phyloP scores from a whole-genome alignment of 78 protist genomes.

The Dictyostelium firmibasis region DNA sequence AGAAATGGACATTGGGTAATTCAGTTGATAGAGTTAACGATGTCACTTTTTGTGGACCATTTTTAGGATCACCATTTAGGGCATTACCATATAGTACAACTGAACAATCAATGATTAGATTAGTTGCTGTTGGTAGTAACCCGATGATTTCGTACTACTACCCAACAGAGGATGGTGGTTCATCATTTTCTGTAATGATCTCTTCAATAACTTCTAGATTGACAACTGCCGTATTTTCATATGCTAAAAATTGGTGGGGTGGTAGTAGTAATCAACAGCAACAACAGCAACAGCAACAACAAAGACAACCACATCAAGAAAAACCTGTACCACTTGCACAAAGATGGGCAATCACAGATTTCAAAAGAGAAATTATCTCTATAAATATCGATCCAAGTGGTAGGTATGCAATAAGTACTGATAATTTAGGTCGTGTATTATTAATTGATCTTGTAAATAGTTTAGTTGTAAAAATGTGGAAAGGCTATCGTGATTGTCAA shows the following conservation, averaged over 20 bases:
- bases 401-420: slow-evolving; percentile 60
- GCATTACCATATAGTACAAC: slow-evolving; percentile 67
- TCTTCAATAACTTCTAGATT: slow-evolving; percentile 71
- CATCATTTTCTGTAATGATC: slow-evolving; percentile 43
- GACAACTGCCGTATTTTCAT: slow-evolving; percentile 79
- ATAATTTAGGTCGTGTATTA: slow-evolving; percentile 81
- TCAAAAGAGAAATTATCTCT: slow-evolving; percentile 29
- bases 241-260: slow-evolving; percentile 81
- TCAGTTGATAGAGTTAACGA: slow-evolving; percentile 44
- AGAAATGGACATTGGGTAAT: slow-evolving; percentile 34
- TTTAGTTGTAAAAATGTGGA: slow-evolving; percentile 76
- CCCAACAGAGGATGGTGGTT: slow-evolving; percentile 59
- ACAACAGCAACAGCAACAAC: neutral
- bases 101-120: slow-evolving; percentile 35
- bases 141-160: slow-evolving; percentile 68
- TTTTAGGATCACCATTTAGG: slow-evolving; percentile 69
- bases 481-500: slow-evolving; percentile 89
- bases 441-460: slow-evolving; percentile 66
- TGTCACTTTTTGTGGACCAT: slow-evolving; percentile 48
- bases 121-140: slow-evolving; percentile 47
- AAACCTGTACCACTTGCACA: slow-evolving; percentile 27
- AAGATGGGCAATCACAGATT: slow-evolving; percentile 59
- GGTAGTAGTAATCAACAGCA: neutral
- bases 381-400: slow-evolving; percentile 77
- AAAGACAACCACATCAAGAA: slow-evolving; percentile 20